phyloP scores from a whole-genome alignment of 2,329 filamentous ascomycete species.

The Calcarisporium arbuscula region DNA sequence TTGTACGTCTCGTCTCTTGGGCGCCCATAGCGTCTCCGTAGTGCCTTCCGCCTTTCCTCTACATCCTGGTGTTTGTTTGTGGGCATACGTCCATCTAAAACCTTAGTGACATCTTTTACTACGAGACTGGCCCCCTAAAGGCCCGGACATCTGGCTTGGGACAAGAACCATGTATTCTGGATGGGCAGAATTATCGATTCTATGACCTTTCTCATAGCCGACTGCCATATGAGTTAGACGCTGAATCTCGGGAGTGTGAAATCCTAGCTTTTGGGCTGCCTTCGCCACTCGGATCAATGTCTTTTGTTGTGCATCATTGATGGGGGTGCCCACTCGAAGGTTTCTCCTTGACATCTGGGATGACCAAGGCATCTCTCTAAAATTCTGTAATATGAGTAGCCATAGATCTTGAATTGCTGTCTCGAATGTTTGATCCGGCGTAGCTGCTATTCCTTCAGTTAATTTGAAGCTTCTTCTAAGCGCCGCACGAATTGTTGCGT shows the following conservation, averaged over 20 bases:
- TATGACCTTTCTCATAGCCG: not conserved
- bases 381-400: not conserved
- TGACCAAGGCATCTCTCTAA: not conserved
- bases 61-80: no score
- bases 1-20: constrained; percentile 1
- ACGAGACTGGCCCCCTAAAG: not conserved
- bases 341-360: not conserved
- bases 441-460: not conserved
- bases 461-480: not conserved
- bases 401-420: not conserved
- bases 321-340: not conserved
- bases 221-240: not conserved
- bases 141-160: not conserved
- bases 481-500: not conserved
- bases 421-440: not conserved
- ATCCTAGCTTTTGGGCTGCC: not conserved
- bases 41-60: not conserved
- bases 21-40: not conserved
- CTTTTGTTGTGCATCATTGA: not conserved
- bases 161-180: not conserved
- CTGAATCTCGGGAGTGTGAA: not conserved
- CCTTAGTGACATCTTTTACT: not conserved
- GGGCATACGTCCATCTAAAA: no score
- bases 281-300: not conserved
- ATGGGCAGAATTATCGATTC: no score